phyloP scores from a whole-genome alignment of 2,329 filamentous ascomycete species.

The Lecanicillium sp. region DNA sequence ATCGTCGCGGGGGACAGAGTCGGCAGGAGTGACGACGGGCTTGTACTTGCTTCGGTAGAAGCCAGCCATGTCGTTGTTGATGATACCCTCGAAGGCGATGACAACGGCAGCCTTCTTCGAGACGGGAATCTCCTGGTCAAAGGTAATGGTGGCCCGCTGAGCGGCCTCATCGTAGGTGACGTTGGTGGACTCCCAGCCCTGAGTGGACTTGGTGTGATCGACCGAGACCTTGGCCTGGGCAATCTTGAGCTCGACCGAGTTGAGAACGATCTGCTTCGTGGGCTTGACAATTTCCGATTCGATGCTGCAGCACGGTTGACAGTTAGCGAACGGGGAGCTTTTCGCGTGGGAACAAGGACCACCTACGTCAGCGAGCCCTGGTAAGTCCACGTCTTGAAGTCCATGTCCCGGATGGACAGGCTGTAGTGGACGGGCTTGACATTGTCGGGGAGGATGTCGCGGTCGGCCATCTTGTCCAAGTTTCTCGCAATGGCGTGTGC shows the following conservation, averaged over 20 bases:
- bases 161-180: slow-evolving; percentile 77
- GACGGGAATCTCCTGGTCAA: slow-evolving; percentile 62
- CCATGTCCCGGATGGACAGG: slow-evolving; percentile 72
- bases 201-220: slow-evolving; percentile 49
- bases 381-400: slow-evolving; percentile 69
- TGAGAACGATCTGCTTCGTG: slow-evolving; percentile 73
- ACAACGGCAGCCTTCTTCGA: slow-evolving; percentile 58
- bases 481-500: slow-evolving; percentile 27
- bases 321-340: background rate
- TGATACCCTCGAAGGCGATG: slow-evolving; percentile 69
- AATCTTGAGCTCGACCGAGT: slow-evolving; percentile 77
- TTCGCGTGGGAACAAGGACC: slow-evolving; percentile 4
- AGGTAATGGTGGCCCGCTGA: slow-evolving; percentile 74
- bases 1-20: slow-evolving; percentile 69
- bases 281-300: slow-evolving; percentile 63
- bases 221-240: slow-evolving; percentile 53
- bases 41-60: slow-evolving; percentile 96
- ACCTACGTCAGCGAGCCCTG: slow-evolving; percentile 65
- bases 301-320: slow-evolving; percentile 45
- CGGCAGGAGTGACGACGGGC: slow-evolving; percentile 61
- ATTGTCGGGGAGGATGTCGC: slow-evolving; percentile 53
- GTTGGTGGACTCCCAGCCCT: slow-evolving; percentile 51
- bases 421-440: slow-evolving; percentile 83
- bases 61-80: slow-evolving; percentile 87
- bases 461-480: slow-evolving; percentile 42